These are phyloP conservation scores for Capronia epimyces DNA, from an alignment of 2,329 filamentous ascomycete species.

Conservation along the genomic window DNA sequence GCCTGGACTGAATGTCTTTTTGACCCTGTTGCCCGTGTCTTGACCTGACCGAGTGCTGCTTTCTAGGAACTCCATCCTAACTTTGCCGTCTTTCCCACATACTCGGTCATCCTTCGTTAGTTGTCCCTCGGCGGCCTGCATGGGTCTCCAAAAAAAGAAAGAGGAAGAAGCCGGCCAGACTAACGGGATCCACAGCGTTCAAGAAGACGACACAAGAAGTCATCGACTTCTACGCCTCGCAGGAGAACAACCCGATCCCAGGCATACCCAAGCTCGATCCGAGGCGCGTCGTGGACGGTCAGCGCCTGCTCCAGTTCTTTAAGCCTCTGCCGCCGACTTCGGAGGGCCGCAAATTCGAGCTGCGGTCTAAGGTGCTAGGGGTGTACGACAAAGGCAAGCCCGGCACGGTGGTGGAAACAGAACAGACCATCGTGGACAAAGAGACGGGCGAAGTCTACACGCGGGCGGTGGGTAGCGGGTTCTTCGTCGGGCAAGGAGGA, in stretches of 20 bases:
- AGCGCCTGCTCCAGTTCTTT: conserved; percentile 71
- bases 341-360: conserved; percentile 67
- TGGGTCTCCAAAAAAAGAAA: too few species aligned
- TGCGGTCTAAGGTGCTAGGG: conserved; percentile 70
- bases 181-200: conserved; percentile 51
- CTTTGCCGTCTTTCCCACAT: conserved; percentile 85
- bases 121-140: conserved; percentile 11
- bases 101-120: conserved; percentile 72
- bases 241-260: conserved; percentile 63
- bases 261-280: conserved; percentile 71
- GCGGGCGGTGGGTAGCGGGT: conserved; percentile 63
- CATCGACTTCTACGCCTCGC: conserved; percentile 73
- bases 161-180: neutral
- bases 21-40: conserved; percentile 6
- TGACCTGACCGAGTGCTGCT: too few species aligned
- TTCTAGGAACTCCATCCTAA: conserved; percentile 71
- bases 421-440: conserved; percentile 69
- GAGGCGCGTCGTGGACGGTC: conserved; percentile 71
- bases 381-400: conserved; percentile 88
- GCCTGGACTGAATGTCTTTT: neutral
- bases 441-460: conserved; percentile 64
- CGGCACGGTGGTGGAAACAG: conserved; percentile 73
- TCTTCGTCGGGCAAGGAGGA: conserved; percentile 72
- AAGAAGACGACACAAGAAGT: conserved; percentile 71
- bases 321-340: conserved; percentile 69